These are phyloP conservation scores for Rubia tinctorum DNA, from an alignment of 305 asterid genomes.

Conservation along the genomic window DNA sequence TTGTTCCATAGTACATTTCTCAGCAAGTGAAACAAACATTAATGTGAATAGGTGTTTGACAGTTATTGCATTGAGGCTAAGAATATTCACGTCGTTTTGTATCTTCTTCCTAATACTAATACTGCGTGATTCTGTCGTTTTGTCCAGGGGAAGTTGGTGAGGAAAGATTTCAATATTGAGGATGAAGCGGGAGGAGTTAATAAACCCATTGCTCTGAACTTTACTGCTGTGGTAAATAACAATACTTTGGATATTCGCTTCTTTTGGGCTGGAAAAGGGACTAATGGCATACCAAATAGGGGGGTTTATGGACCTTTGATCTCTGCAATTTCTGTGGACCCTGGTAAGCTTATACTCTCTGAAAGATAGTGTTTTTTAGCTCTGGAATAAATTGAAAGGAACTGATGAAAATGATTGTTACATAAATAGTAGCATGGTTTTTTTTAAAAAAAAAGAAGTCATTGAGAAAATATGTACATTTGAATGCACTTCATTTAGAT, in stretches of 20 bases:
- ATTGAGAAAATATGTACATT: not conserved
- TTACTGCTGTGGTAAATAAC: constrained; percentile 39
- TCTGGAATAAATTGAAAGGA: not conserved
- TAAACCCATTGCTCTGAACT: constrained; percentile 23
- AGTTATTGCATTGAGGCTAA: not conserved
- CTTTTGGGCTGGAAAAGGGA: constrained; percentile 80
- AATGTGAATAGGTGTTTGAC: not conserved
- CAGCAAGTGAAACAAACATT: not conserved
- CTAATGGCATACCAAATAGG: constrained; percentile 39
- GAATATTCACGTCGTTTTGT: not conserved
- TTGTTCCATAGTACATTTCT: not conserved
- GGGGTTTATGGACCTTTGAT: constrained; percentile 74
- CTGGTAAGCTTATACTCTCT: constrained; percentile 29
- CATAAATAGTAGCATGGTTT: not conserved
- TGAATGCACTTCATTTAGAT: too few species aligned
- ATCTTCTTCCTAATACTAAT: constrained; percentile 1
- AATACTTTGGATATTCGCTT: constrained; percentile 53
- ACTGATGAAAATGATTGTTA: not conserved
- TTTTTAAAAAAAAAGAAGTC: not conserved
- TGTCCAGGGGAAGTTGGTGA: constrained; percentile 40
- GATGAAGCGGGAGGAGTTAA: constrained; percentile 59
- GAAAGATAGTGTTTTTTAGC: not conserved
- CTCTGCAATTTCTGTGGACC: constrained; percentile 66
- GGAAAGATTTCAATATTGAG: constrained; percentile 57
- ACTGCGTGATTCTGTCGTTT: constrained; percentile 2